phyloP scores from a whole-genome alignment of 352 stramenopile genomes.

The Pythium vanterpoolii region DNA sequence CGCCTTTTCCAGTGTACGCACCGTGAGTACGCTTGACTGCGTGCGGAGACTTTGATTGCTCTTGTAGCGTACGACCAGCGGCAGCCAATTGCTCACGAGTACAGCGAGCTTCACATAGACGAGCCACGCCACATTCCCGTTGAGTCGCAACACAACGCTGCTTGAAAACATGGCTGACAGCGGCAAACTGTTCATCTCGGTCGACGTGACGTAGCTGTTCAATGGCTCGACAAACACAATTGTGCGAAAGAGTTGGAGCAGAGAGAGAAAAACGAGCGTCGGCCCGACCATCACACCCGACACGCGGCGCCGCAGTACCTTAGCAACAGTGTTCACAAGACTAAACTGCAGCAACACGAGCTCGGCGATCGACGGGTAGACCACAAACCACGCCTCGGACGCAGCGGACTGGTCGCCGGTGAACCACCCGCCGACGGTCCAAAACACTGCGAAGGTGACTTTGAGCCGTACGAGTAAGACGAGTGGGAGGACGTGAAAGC shows the following conservation, averaged over 20 bases:
- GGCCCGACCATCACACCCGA: conserved; percentile 32
- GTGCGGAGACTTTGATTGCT: conserved; percentile 26
- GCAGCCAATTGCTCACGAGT: conserved; percentile 31
- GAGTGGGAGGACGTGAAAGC: conserved; percentile 41
- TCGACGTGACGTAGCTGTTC: conserved; percentile 22
- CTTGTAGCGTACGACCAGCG: conserved; percentile 27
- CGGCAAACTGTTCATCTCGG: conserved; percentile 28
- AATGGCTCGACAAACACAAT: conserved; percentile 15
- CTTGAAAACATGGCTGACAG: conserved; percentile 32
- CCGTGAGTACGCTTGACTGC: conserved; percentile 15
- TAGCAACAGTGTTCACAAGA: conserved; percentile 43
- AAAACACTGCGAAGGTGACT: conserved; percentile 38
- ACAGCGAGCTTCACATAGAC: conserved; percentile 37
- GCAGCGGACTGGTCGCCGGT: conserved; percentile 35
- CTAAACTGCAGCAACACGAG: conserved; percentile 41
- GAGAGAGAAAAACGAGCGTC: conserved; percentile 31
- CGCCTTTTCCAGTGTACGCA: conserved; percentile 1
- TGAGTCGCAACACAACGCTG: conserved; percentile 22
- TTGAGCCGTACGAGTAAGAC: conserved; percentile 38
- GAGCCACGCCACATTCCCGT: conserved; percentile 29
- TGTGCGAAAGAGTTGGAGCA: conserved; percentile 33
- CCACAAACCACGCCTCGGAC: conserved; percentile 40
- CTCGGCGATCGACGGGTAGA: conserved; percentile 41
- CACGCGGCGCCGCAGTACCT: conserved; percentile 34
- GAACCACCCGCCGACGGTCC: conserved; percentile 33